A percentile compares a stretch with the other conserved stretches of the same genome.
These are phyloP conservation scores for Discostella pseudostelligera DNA, from an alignment of 108 stramenopile genomes.

Conservation along the genomic window DNA sequence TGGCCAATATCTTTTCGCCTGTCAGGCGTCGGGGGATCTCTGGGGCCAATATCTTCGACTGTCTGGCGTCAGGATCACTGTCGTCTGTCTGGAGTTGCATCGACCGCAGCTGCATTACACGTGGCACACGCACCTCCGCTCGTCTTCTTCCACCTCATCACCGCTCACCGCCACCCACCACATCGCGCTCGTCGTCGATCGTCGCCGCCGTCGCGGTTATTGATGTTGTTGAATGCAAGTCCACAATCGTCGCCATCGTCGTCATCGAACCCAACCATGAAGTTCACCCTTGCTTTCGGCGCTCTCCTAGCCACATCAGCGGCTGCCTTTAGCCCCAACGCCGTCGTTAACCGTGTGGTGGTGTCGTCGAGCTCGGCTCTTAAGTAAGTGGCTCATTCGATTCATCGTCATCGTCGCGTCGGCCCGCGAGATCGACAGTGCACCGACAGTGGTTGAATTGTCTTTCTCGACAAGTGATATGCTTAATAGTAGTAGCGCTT, in stretches of 20 bases:
- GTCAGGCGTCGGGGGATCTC: too few species aligned
- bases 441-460: too few species aligned
- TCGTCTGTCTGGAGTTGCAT: too few species aligned
- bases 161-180: too few species aligned
- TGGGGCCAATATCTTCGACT: too few species aligned
- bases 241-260: constrained; percentile 1
- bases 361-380: constrained; percentile 29
- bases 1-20: too few species aligned
- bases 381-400: constrained; percentile 26
- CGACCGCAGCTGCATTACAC: too few species aligned
- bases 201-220: neutral
- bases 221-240: neutral
- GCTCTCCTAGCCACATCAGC: constrained; percentile 73
- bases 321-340: constrained; percentile 65
- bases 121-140: neutral
- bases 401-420: neutral
- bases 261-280: constrained; percentile 52
- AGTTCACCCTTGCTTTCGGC: constrained; percentile 68
- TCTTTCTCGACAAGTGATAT: too few species aligned
- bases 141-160: neutral
- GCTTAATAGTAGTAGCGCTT: neutral
- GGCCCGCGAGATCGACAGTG: neutral
- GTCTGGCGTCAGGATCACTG: too few species aligned
- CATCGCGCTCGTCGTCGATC: neutral
- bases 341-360: constrained; percentile 45